Conservation (phyloP, 2,329 filamentous ascomycete species). For the Fusarium albosuccineum region DNA sequence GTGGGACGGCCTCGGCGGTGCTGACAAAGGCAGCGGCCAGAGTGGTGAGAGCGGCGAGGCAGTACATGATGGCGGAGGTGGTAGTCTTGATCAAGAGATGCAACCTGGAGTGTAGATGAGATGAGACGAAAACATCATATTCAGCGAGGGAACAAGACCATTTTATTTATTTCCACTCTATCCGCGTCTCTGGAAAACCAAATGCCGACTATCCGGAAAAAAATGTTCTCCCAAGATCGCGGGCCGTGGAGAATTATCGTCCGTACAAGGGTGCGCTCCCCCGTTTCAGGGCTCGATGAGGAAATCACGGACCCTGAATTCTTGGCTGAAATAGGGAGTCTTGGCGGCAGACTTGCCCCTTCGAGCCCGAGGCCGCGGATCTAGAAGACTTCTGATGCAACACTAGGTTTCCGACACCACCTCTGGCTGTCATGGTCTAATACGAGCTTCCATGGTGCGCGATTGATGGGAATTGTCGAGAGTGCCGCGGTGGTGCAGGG, state of each 20-base stretch:
- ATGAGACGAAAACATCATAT: not conserved
- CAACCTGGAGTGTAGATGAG: not conserved
- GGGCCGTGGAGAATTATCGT: slow-evolving; percentile 19
- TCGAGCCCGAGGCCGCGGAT: not conserved
- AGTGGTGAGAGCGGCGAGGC: slow-evolving; percentile 23
- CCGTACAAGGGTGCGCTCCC: slow-evolving; percentile 6
- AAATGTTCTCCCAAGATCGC: not conserved
- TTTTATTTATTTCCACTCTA: slow-evolving; percentile 8
- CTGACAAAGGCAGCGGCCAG: slow-evolving; percentile 28
- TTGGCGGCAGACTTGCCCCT: slow-evolving; percentile 1
- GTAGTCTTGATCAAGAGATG: not conserved
- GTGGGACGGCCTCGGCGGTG: slow-evolving; percentile 19
- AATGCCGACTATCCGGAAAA: not conserved
- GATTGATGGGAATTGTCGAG: slow-evolving; percentile 14
- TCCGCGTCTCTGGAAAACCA: not conserved
- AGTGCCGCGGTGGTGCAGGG: not conserved
- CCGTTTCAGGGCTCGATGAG: slow-evolving; percentile 13
- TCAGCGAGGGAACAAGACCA: not conserved
- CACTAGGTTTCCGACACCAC: not conserved
- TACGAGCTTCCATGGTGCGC: not conserved
- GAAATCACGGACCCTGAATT: slow-evolving; percentile 13
- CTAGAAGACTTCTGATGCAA: not conserved
- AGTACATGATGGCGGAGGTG: slow-evolving; percentile 17
- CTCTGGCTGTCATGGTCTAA: not conserved
- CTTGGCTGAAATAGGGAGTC: not conserved